Conservation (phyloP, 495 filamentous ascomycete species). For the Polyplosphaeria fusca region DNA sequence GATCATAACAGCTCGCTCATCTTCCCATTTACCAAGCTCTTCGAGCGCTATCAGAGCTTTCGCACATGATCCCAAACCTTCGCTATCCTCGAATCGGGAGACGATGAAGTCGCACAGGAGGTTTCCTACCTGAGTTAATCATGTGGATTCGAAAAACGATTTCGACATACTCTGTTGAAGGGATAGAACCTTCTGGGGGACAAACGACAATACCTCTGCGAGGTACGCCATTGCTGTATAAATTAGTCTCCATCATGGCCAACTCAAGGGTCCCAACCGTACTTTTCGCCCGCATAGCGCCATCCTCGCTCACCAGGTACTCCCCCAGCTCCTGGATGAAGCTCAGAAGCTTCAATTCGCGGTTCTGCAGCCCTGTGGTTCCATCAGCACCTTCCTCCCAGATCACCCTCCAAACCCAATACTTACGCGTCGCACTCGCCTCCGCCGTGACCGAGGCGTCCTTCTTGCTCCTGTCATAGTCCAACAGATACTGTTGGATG, state of each 20-base stretch:
- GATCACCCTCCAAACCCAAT: background rate
- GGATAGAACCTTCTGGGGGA: slow-evolving; percentile 59
- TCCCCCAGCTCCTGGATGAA: slow-evolving; percentile 65
- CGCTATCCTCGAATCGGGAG: slow-evolving; percentile 41
- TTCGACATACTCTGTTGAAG: slow-evolving; percentile 55
- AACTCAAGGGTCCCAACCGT: background rate
- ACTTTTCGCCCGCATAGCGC: slow-evolving; percentile 57
- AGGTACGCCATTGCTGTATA: slow-evolving; percentile 60
- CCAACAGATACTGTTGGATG: slow-evolving; percentile 63
- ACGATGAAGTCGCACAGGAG: slow-evolving; percentile 44
- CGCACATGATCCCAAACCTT: slow-evolving; percentile 40
- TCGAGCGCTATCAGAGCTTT: slow-evolving; percentile 40
- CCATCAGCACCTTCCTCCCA: slow-evolving; percentile 15
- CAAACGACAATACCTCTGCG: slow-evolving; percentile 57
- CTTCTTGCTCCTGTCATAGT: slow-evolving; percentile 59
- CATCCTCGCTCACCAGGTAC: slow-evolving; percentile 70
- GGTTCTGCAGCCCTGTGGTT: slow-evolving; percentile 55
- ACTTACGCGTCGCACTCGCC: slow-evolving; percentile 55
- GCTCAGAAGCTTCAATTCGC: slow-evolving; percentile 61
- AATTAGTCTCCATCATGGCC: background rate
- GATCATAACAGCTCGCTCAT: slow-evolving; percentile 35
- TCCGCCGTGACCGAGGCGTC: slow-evolving; percentile 59
- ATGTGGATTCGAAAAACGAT: background rate
- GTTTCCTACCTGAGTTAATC: slow-evolving; percentile 30
- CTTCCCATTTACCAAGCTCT: slow-evolving; percentile 42